These are phyloP conservation scores for Clonostachys rhizophaga DNA, from an alignment of 2,329 filamentous ascomycete species.

Conservation along the genomic window DNA sequence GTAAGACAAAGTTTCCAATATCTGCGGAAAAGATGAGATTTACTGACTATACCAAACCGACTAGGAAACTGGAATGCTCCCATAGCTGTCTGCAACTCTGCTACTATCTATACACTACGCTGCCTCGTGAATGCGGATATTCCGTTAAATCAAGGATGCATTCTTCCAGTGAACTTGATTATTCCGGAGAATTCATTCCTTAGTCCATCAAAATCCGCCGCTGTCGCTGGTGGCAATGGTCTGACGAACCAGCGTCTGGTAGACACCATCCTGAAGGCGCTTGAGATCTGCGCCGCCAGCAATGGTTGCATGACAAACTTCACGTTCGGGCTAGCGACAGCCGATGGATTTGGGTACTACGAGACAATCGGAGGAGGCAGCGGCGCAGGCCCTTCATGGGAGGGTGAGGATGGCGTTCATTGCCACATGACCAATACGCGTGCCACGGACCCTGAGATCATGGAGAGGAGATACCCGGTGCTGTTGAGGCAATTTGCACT, in stretches of 20 bases:
- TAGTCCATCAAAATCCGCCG: constrained; percentile 20
- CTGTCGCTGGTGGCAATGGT: constrained; percentile 61
- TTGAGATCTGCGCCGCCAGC: constrained; percentile 13
- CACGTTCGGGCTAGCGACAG: constrained; percentile 57
- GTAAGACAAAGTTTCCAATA: constrained; percentile 16
- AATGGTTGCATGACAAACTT: constrained; percentile 58
- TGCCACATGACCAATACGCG: constrained; percentile 80
- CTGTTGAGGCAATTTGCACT: constrained; percentile 64
- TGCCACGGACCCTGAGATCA: constrained; percentile 72
- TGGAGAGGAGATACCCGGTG: constrained; percentile 56
- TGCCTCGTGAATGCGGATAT: constrained; percentile 26
- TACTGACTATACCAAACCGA: constrained; percentile 17
- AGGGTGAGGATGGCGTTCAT: constrained; percentile 64
- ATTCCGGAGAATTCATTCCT: constrained; percentile 22
- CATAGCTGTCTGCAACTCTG: constrained; percentile 25
- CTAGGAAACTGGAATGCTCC: constrained; percentile 27
- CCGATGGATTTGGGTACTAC: constrained; percentile 48
- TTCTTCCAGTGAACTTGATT: constrained; percentile 23
- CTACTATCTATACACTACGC: constrained; percentile 29
- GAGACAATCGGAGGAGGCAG: constrained; percentile 74
- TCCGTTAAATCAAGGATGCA: constrained; percentile 31
- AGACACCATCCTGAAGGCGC: constrained; percentile 22
- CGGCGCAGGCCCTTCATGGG: constrained; percentile 66
- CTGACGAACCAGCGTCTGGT: constrained; percentile 23
- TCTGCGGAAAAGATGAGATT: constrained; percentile 8